Conservation (phyloP, 2,329 filamentous ascomycete genomes). For the Paraphoma sp. region DNA sequence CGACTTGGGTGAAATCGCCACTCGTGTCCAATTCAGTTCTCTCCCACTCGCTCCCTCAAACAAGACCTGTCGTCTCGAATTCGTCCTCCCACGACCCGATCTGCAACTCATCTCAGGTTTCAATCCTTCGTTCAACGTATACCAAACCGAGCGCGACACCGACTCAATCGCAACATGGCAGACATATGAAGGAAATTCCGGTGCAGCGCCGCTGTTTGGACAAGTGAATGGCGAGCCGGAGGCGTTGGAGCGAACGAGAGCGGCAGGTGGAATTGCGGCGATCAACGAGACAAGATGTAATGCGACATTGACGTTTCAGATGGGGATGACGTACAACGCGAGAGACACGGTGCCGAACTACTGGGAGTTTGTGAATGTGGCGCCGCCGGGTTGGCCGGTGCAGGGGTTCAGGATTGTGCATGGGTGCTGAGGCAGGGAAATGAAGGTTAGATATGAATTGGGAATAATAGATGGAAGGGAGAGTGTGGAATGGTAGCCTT, state of each 20-base stretch:
- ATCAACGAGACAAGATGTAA: conserved; percentile 29
- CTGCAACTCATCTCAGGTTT: conserved; percentile 22
- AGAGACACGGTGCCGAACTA: conserved; percentile 26
- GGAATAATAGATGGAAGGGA: background rate
- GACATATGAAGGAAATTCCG: conserved; percentile 19
- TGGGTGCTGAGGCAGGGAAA: conserved; percentile 26
- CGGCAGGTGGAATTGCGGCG: conserved; percentile 20
- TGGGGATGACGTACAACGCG: conserved; percentile 34
- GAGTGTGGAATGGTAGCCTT: background rate
- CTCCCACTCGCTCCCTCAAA: conserved; percentile 13
- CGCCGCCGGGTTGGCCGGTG: conserved; percentile 28
- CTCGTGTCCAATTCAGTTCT: conserved; percentile 30
- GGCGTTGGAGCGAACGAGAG: conserved; percentile 20
- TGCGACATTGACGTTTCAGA: conserved; percentile 38
- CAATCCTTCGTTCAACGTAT: conserved; percentile 34
- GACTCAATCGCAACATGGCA: conserved; percentile 27
- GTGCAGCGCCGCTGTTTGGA: conserved; percentile 20
- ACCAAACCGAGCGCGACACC: conserved; percentile 24
- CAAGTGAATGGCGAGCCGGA: conserved; percentile 27
- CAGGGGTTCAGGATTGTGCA: conserved; percentile 36
- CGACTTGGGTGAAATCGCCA: conserved; percentile 28
- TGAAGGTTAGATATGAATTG: background rate
- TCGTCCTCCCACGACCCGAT: conserved; percentile 23
- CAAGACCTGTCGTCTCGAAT: conserved; percentile 32
- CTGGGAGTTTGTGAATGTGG: conserved; percentile 34